Conservation (phyloP, 306 rosid species). For the Cucurbita maxima region DNA sequence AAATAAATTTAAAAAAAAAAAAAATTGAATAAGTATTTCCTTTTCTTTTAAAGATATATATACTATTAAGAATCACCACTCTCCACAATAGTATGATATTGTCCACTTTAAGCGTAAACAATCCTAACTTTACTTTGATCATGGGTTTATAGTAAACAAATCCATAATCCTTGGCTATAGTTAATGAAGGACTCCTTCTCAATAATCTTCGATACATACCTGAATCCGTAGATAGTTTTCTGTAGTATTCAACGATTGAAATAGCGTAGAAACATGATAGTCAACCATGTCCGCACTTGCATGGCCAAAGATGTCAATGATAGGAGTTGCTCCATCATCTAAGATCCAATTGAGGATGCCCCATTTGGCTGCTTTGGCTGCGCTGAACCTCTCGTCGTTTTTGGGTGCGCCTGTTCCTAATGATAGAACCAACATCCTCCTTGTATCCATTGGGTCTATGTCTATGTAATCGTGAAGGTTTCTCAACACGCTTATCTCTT, state of each 20-base stretch:
- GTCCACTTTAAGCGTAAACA: too few species aligned
- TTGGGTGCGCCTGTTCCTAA: constrained; percentile 27
- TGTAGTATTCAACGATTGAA: constrained; percentile 7
- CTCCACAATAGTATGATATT: too few species aligned
- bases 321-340: constrained; percentile 14
- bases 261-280: constrained; percentile 24
- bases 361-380: constrained; percentile 21
- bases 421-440: constrained; percentile 21
- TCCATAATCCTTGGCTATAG: too few species aligned
- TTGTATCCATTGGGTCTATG: constrained; percentile 15
- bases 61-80: too few species aligned
- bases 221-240: constrained; percentile 29
- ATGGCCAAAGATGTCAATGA: constrained; percentile 16
- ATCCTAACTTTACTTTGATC: too few species aligned
- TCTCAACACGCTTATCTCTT: not conserved
- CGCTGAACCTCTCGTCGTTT: constrained; percentile 16
- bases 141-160: too few species aligned
- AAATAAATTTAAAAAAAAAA: too few species aligned
- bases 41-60: too few species aligned
- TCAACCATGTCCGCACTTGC: constrained; percentile 33
- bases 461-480: not conserved
- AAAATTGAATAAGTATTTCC: too few species aligned
- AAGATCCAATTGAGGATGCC: constrained; percentile 21
- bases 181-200: too few species aligned
- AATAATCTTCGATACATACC: not conserved